Evolutionary conservation across 2,329 filamentous ascomycete species (phyloP), one percentile per base, ranked within the genome.

Genomic region (Trichoderma harzianum): DNA sequence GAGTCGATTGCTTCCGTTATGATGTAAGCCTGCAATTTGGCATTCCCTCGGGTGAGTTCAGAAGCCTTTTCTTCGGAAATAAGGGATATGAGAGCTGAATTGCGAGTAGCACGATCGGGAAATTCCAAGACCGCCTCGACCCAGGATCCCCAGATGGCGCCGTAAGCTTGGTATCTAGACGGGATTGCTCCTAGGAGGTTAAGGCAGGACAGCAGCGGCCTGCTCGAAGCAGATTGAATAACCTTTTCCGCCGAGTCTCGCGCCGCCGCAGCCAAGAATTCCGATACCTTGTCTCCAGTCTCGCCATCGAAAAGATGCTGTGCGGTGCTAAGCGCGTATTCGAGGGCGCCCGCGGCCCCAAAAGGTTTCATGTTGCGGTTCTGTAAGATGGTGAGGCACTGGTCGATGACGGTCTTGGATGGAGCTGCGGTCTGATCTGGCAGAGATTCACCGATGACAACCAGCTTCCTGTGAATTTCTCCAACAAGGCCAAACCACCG

Each of bases 141-240:
- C 76, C 87, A 85, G 0, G 79, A 75, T 28, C 78, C 80, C 86
- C 87, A 89, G 1, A 85, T 79, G 1, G 74, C 73, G 11, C 79
- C 77, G 66, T 86, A 87, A 0, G 79, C 76, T 0, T 76, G 75
- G 0, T 78, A 78, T 70, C 79, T 83, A 69, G 76, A 82, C 51
- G 80, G 80, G 18, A 84, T 82, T 34, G 83, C 78, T 1, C 86
- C 85, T 53, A 90, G 83, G 0, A 86, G 80, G 62, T 90, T 86
- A 0, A 97, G 83, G 12, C 90, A 88, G 0, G 90, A 87, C 8
- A 94, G 83, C 0, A 97, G 80, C 65, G 91, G 87, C 2, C 87
- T 80, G 0, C 89, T 88, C 1, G 93, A 95, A 0, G 92, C 88
- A 0, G 93, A 94, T 2, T 86, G 81, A 3, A 95, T 81, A 18